Conservation (phyloP, 2,329 filamentous ascomycete genomes). For the Reticulascus tulasneorum region DNA sequence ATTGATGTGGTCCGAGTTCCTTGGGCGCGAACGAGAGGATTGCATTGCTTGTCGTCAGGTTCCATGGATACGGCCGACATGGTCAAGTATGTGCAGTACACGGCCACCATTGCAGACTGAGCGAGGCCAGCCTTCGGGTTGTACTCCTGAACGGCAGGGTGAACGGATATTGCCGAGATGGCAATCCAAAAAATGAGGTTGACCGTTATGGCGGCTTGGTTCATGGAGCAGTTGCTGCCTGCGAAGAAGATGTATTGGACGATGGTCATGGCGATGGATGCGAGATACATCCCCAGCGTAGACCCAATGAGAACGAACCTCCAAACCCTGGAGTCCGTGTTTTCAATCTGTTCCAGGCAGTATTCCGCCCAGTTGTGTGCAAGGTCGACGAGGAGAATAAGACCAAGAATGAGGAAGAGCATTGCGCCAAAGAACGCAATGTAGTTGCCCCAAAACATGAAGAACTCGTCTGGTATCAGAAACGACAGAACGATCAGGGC, state of each 20-base stretch:
- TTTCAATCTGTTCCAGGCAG: conserved; percentile 89
- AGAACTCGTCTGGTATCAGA: conserved; percentile 92
- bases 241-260: conserved; percentile 98
- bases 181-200: conserved; percentile 81
- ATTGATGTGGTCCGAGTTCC: conserved; percentile 88
- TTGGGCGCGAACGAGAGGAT: conserved; percentile 80
- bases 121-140: conserved; percentile 92
- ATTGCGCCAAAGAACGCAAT: conserved; percentile 84
- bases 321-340: conserved; percentile 81
- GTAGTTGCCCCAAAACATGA: conserved; percentile 94
- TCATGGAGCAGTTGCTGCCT: conserved; percentile 78
- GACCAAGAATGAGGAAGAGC: conserved; percentile 86
- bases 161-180: conserved; percentile 81
- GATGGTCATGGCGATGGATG: conserved; percentile 88
- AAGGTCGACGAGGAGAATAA: conserved; percentile 89
- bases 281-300: conserved; percentile 89
- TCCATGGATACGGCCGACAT: conserved; percentile 99
- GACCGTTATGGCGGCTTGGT: conserved; percentile 91
- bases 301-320: conserved; percentile 84
- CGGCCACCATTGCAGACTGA: conserved; percentile 94
- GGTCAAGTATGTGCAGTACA: conserved; percentile 98
- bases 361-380: conserved; percentile 97
- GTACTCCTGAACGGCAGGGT: conserved; percentile 83
- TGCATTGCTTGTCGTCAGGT: conserved; percentile 88
- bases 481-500: conserved; percentile 85